Conservation (phyloP, 2,329 filamentous ascomycete species). For the Neonectria sp. region DNA sequence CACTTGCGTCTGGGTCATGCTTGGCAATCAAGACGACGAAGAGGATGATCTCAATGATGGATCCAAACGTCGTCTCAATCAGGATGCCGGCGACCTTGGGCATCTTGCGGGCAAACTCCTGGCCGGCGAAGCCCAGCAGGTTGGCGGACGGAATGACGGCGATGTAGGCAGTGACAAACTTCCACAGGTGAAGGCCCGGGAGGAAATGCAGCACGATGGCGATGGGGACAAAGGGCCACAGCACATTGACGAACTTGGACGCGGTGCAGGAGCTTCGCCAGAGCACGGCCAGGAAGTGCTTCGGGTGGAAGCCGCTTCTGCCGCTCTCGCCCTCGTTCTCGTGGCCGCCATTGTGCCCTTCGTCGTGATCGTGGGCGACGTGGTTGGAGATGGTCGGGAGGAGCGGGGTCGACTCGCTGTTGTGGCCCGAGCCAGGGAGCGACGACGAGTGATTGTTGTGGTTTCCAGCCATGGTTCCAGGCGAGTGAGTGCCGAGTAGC, state of each 20-base stretch:
- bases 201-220: slow-evolving; percentile 60
- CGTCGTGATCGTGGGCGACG: slow-evolving; percentile 29
- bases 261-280: slow-evolving; percentile 61
- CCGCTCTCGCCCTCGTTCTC: slow-evolving; percentile 62
- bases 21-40: slow-evolving; percentile 74
- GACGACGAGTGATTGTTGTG: neutral
- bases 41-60: slow-evolving; percentile 77
- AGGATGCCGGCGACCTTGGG: slow-evolving; percentile 73
- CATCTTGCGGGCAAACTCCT: slow-evolving; percentile 76
- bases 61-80: slow-evolving; percentile 68
- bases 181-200: slow-evolving; percentile 55
- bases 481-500: neutral
- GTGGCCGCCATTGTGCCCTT: slow-evolving; percentile 24
- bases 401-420: slow-evolving; percentile 46
- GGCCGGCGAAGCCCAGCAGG: slow-evolving; percentile 61
- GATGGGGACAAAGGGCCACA: slow-evolving; percentile 65
- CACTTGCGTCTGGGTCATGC: slow-evolving; percentile 43
- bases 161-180: slow-evolving; percentile 63
- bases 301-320: slow-evolving; percentile 58
- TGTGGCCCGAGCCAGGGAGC: neutral
- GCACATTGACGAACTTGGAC: slow-evolving; percentile 62
- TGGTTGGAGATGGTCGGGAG: slow-evolving; percentile 44
- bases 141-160: slow-evolving; percentile 66
- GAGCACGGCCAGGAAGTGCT: slow-evolving; percentile 59
- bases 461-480: neutral